These are phyloP conservation scores for Blastomyces parvus DNA, from an alignment of 2,329 filamentous ascomycete species.

Conservation along the genomic window DNA sequence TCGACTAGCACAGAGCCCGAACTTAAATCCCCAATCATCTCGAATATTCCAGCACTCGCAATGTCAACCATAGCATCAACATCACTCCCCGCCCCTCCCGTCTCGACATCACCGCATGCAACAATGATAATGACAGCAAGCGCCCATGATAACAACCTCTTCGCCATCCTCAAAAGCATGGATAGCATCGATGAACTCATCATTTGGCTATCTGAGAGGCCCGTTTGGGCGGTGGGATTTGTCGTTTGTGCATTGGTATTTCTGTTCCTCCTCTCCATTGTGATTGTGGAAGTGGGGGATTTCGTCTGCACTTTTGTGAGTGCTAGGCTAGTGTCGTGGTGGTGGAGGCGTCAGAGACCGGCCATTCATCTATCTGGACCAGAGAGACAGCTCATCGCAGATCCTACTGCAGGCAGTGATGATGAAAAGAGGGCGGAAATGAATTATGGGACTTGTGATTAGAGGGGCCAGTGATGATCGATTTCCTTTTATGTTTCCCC, in stretches of 20 bases:
- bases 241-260: conserved; percentile 5
- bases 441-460: not conserved
- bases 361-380: conserved; percentile 7
- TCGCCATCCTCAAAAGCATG: not conserved
- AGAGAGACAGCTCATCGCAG: conserved; percentile 5
- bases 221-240: conserved; percentile 8
- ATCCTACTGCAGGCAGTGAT: not conserved
- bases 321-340: not conserved
- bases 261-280: conserved; percentile 12
- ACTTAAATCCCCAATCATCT: not conserved
- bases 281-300: conserved; percentile 11
- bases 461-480: not conserved
- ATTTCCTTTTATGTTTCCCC: not conserved
- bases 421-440: not conserved
- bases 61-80: not conserved
- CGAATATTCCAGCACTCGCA: not conserved
- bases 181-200: not conserved
- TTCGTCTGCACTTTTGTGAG: not conserved
- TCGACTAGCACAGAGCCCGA: not conserved
- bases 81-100: not conserved
- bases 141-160: not conserved
- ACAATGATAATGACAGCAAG: not conserved
- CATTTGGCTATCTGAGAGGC: conserved; percentile 5
- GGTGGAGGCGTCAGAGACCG: not conserved
- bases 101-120: not conserved